phyloP scores from a whole-genome alignment of 2,329 filamentous ascomycete genomes.

The Verticillium albo-atrum region DNA sequence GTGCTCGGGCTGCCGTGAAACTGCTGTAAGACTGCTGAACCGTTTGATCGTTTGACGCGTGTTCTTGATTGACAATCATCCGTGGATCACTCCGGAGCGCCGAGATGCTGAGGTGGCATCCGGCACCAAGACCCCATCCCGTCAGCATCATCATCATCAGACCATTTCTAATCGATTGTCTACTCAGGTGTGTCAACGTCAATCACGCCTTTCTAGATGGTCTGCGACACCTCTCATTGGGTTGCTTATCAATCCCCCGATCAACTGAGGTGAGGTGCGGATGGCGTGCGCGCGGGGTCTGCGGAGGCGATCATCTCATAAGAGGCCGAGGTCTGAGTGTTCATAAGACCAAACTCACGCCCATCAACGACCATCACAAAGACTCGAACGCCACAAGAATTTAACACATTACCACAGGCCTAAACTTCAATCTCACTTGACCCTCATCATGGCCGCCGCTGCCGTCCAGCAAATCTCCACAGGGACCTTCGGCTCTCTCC shows the following conservation, averaged over 20 bases:
- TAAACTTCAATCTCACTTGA: not conserved
- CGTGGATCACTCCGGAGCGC: not conserved
- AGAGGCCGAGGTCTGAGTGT: not conserved
- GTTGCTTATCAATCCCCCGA: conserved; percentile 19
- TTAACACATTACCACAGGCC: not conserved
- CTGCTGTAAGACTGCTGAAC: not conserved
- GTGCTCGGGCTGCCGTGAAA: too few species aligned
- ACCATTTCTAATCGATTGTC: not conserved
- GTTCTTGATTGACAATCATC: not conserved
- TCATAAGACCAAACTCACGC: not conserved
- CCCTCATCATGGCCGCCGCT: conserved; percentile 7
- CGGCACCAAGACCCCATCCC: not conserved
- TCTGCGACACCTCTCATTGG: not conserved
- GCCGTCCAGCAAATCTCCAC: conserved; percentile 3
- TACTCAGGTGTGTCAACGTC: not conserved
- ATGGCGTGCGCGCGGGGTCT: conserved; percentile 19
- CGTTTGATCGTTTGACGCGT: not conserved
- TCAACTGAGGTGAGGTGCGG: not conserved
- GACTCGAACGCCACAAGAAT: not conserved
- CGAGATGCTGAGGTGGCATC: not conserved
- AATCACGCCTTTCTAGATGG: not conserved
- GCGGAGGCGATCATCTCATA: not conserved
- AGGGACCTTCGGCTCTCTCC: not conserved
- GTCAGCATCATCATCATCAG: not conserved
- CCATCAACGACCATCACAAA: not conserved